Evolutionary conservation across 768 basidiomycete genomes (phyloP).

Genomic region (Agaricus sinodeliciosus): DNA sequence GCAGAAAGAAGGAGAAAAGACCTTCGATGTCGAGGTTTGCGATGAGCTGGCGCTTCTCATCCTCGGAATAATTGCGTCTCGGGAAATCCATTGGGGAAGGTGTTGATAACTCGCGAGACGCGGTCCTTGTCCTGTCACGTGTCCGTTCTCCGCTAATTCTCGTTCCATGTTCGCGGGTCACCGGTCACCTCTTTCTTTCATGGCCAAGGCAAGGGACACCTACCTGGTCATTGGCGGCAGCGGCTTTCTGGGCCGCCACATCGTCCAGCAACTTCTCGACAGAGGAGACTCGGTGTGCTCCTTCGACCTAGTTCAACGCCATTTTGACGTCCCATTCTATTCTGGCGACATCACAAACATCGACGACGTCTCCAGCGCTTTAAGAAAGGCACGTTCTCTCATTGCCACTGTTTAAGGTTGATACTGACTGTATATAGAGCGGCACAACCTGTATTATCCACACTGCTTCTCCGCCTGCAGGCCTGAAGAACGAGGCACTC

Average conservation of each 20-base stretch:
- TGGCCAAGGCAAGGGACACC: slow-evolving; percentile 43
- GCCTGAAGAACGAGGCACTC: slow-evolving; percentile 54
- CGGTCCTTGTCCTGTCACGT: slow-evolving; percentile 27
- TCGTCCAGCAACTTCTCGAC: slow-evolving; percentile 78
- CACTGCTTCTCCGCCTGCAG: slow-evolving; percentile 81
- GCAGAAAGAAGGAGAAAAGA: slow-evolving; percentile 19
- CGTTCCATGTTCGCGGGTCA: slow-evolving; percentile 9
- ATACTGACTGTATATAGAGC: slow-evolving; percentile 36
- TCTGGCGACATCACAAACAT: slow-evolving; percentile 84
- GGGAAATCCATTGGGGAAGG: slow-evolving; percentile 23
- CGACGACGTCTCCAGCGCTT: slow-evolving; percentile 60
- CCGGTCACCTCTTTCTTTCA: slow-evolving; percentile 1
- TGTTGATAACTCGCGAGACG: slow-evolving; percentile 9
- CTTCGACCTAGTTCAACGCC: slow-evolving; percentile 89
- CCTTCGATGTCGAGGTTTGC: slow-evolving; percentile 80
- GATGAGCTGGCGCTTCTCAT: slow-evolving; percentile 72
- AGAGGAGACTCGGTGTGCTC: slow-evolving; percentile 78
- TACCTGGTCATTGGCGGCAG: slow-evolving; percentile 94
- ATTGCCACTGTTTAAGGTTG: neutral
- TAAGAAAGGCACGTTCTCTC: slow-evolving; percentile 53
- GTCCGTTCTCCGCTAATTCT: slow-evolving; percentile 16
- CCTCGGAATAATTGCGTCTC: slow-evolving; percentile 39
- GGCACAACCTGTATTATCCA: slow-evolving; percentile 90
- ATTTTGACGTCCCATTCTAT: slow-evolving; percentile 83
- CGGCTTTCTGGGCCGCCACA: slow-evolving; percentile 86